These are phyloP conservation scores for Neonectria neomacrospora DNA, from an alignment of 2,329 filamentous ascomycete species.

Conservation along the genomic window DNA sequence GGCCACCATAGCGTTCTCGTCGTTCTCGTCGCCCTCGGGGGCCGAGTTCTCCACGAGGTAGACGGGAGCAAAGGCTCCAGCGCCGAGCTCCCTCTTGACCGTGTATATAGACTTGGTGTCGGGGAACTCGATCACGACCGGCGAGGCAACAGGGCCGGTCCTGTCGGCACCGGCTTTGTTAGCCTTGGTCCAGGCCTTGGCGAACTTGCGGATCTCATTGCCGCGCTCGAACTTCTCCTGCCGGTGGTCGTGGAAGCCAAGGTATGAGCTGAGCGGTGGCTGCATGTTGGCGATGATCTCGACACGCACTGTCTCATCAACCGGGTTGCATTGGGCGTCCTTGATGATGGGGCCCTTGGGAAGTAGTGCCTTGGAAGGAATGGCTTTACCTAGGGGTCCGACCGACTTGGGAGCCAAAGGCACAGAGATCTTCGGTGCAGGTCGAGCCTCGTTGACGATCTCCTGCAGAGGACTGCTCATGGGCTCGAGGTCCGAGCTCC, in stretches of 20 bases:
- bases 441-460: slow-evolving; percentile 64
- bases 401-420: slow-evolving; percentile 59
- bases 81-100: slow-evolving; percentile 86
- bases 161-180: slow-evolving; percentile 70
- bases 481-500: slow-evolving; percentile 52
- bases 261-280: slow-evolving; percentile 78
- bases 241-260: slow-evolving; percentile 82
- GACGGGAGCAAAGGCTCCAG: slow-evolving; percentile 94
- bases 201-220: slow-evolving; percentile 82
- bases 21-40: slow-evolving; percentile 57
- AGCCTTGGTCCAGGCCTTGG: slow-evolving; percentile 72
- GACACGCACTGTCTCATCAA: slow-evolving; percentile 78
- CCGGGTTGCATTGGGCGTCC: slow-evolving; percentile 88
- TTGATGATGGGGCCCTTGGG: slow-evolving; percentile 79
- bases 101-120: slow-evolving; percentile 76
- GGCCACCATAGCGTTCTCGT: slow-evolving; percentile 57
- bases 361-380: slow-evolving; percentile 54
- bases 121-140: slow-evolving; percentile 75
- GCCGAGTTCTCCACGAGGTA: slow-evolving; percentile 86
- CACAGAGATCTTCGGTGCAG: slow-evolving; percentile 61
- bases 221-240: slow-evolving; percentile 72
- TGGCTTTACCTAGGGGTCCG: slow-evolving; percentile 48
- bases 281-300: slow-evolving; percentile 80
- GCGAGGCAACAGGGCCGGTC: slow-evolving; percentile 65
- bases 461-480: slow-evolving; percentile 80